A percentile compares a stretch with the other conserved stretches of the same genome.
These are phyloP conservation scores for Podosphaera xanthii DNA, from an alignment of 2,329 filamentous ascomycete genomes.

Conservation along the genomic window DNA sequence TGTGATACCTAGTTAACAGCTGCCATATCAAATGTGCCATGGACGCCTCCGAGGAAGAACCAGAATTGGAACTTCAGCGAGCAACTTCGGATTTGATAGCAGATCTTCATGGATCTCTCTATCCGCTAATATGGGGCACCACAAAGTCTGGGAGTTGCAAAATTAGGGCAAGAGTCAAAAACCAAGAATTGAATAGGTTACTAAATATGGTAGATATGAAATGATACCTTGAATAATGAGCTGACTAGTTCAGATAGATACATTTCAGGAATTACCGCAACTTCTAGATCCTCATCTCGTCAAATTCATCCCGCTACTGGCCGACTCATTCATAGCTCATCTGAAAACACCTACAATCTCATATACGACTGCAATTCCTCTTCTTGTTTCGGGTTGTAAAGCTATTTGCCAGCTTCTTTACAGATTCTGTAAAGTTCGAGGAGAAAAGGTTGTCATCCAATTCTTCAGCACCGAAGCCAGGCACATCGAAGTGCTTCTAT, in stretches of 20 bases:
- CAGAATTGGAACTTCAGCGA: constrained; percentile 38
- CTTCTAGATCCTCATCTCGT: constrained; percentile 69
- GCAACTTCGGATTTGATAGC: constrained; percentile 33
- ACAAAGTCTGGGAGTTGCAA: constrained; percentile 21
- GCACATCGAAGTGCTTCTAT: constrained; percentile 60
- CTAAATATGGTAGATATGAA: constrained; percentile 21
- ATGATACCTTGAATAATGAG: not conserved
- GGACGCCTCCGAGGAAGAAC: constrained; percentile 36
- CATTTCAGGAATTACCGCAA: constrained; percentile 89
- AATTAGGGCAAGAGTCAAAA: constrained; percentile 26
- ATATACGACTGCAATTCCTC: constrained; percentile 7
- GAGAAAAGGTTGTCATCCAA: constrained; percentile 74
- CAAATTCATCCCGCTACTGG: constrained; percentile 48
- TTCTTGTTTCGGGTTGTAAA: constrained; percentile 18
- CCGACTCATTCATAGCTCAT: constrained; percentile 52
- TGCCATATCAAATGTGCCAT: constrained; percentile 12
- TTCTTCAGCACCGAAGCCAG: constrained; percentile 81
- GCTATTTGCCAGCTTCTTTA: constrained; percentile 68
- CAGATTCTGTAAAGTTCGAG: constrained; percentile 80
- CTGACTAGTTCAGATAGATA: constrained; percentile 33
- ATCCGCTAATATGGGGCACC: constrained; percentile 27
- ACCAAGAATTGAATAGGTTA: constrained; percentile 25
- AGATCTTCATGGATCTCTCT: constrained; percentile 32
- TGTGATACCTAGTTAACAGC: too few relatives aligned
- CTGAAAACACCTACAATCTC: constrained; percentile 25